phyloP scores from a whole-genome alignment of 2,329 filamentous ascomycete genomes.

The Geoglossum cookeanum region DNA sequence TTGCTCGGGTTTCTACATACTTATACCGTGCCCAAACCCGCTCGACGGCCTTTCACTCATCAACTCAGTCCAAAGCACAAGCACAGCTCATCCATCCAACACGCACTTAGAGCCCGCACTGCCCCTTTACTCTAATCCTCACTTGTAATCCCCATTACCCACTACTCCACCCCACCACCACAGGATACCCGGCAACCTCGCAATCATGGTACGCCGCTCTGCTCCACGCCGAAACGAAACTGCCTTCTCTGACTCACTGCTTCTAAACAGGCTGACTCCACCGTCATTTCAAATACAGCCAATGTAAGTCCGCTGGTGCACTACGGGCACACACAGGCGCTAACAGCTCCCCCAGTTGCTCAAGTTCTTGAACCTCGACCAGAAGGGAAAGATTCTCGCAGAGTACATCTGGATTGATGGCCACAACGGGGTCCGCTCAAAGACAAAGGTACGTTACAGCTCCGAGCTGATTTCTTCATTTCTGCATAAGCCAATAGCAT shows the following conservation, averaged over 20 bases:
- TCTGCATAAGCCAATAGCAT: neutral
- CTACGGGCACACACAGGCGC: neutral
- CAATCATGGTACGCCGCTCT: neutral
- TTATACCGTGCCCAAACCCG: neutral
- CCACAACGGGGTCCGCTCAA: constrained; percentile 54
- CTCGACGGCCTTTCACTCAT: neutral
- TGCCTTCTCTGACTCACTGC: neutral
- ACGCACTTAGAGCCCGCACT: no score
- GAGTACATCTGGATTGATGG: constrained; percentile 17
- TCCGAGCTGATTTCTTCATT: constrained; percentile 7
- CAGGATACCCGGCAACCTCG: neutral
- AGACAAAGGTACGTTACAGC: constrained; percentile 66
- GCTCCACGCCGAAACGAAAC: no score
- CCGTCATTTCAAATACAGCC: constrained; percentile 2
- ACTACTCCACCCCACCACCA: neutral
- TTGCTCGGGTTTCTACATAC: neutral
- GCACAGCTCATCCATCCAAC: neutral
- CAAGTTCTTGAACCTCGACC: constrained; percentile 6
- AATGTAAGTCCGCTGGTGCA: constrained; percentile 2
- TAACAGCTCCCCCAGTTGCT: constrained; percentile 3
- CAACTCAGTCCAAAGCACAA: no score
- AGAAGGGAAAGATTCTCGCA: constrained; percentile 5
- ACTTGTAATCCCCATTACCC: no score
- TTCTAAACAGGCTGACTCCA: constrained; percentile 3
- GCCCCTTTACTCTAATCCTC: no score